Conservation (phyloP, 257 asterid species). For the Nicotiana undulata region DNA sequence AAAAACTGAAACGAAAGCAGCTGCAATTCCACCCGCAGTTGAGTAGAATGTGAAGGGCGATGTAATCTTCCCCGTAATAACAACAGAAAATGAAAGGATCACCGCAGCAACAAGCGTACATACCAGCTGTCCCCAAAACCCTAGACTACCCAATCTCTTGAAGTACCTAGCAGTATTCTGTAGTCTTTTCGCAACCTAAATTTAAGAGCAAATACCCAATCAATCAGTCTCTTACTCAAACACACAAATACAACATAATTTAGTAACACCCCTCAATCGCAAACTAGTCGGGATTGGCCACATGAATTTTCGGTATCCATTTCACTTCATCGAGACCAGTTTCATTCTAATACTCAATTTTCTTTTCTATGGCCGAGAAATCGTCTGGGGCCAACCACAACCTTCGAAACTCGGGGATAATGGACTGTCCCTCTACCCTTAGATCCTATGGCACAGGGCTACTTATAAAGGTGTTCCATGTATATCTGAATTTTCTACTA, state of each 20-base stretch:
- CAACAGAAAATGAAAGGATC: constrained; percentile 76
- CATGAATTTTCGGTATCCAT: neutral
- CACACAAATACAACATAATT: neutral
- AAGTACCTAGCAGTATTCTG: constrained; percentile 75
- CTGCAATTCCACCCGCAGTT: constrained; percentile 89
- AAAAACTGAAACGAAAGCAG: constrained; percentile 85
- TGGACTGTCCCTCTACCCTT: no score
- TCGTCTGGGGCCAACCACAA: no score
- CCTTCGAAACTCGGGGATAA: no score
- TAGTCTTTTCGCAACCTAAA: constrained; percentile 83
- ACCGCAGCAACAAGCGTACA: constrained; percentile 79
- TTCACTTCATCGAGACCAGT: neutral
- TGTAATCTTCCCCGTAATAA: constrained; percentile 72
- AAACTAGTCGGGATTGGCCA: neutral
- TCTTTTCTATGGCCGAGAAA: no score
- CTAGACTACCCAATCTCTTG: constrained; percentile 92
- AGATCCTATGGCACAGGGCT: no score
- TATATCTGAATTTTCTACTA: neutral
- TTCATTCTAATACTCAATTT: neutral
- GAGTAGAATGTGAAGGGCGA: constrained; percentile 86
- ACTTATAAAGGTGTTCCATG: no score
- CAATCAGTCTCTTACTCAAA: neutral
- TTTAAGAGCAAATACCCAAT: neutral
- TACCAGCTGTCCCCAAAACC: constrained; percentile 93
- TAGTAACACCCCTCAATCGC: neutral